Percentiles rank a stretch among this genome's conserved stretches.
phyloP scores from a whole-genome alignment of 1,139 yeast species.

The Kluyveromyces sp. region DNA sequence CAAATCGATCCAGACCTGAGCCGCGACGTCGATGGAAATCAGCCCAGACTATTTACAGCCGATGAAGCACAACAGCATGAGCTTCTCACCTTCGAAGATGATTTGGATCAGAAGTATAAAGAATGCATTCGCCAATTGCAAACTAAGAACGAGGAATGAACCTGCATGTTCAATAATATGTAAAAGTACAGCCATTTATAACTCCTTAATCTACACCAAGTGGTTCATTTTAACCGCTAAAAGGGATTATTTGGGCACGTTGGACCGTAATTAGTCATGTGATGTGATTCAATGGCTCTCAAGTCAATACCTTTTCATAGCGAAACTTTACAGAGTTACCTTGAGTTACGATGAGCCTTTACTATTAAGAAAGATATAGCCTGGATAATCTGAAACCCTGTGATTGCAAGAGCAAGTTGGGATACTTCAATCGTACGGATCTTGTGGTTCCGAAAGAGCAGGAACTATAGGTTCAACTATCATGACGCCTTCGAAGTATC shows the following conservation, averaged over 20 bases:
- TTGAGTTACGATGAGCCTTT: neutral
- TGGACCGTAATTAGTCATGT: no score
- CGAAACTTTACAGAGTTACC: neutral
- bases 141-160: neutral
- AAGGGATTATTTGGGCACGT: no score
- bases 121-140: conserved; percentile 37
- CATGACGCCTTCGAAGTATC: conserved; percentile 29
- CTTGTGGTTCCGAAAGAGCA: neutral
- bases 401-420: neutral
- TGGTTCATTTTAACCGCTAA: neutral
- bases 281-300: neutral
- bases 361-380: neutral
- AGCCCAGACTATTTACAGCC: conserved; percentile 11
- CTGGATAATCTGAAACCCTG: neutral
- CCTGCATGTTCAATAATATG: no score
- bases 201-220: neutral
- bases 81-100: conserved; percentile 18
- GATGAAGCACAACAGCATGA: conserved; percentile 4
- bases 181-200: neutral
- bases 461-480: neutral
- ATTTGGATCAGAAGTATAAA: conserved; percentile 37
- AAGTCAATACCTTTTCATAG: neutral
- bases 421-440: neutral
- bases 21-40: conserved; percentile 26
- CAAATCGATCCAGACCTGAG: conserved; percentile 40